Evolutionary conservation across 371 early-diverging fungal species (phyloP), one percentile per base, ranked within the genome.

Genomic region (Entomophthora muscae): DNA sequence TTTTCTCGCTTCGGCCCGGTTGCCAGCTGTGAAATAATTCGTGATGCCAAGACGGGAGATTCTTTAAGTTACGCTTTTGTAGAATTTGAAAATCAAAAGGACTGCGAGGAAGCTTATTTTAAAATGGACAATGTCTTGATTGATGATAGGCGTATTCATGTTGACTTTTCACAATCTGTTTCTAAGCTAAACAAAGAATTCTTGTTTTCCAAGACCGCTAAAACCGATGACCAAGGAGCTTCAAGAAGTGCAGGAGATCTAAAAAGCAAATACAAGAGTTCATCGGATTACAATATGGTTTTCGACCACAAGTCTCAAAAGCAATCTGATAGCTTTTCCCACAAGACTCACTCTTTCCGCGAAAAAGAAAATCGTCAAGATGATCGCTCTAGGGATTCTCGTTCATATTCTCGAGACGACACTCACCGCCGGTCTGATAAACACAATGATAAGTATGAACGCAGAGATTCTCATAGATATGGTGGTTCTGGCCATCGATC

Each of bases 121-220:
- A 92, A 91, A 72, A 84, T 83, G 83, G 80, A 93, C 63, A 92
- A 91, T 63, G 96, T 95, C 1, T 69, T 96, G 29, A 90, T 98
- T 63, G 98, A 98, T 69, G 98, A 96, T 71, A 85, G 95, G 1
- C 76, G 98, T 42, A 95, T 98, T 52, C 90, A 93, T 69, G 95
- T 98, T 17, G 98, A 98, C 71, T 98, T 98, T 69, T 95, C 96
- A 23, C 98, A 98, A 75, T 88, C 89, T 29, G 98, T 97, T 0
- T 84, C 87, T 33, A 88, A 88, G 61, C 73, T 93, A 33, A 61
- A 57, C 17, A 42, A 42, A 17, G 42, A 42, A 17, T 42, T 42
- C 42, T 10, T 42, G 42, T 42, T 42, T 17, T 42, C 42, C 17
- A 42, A 42, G 17, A 42, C 17, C 42, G 5, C 42, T 17, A 42